These are phyloP conservation scores for Phytophthora ohioensis DNA, from an alignment of 352 stramenopile species.

Conservation along the genomic window DNA sequence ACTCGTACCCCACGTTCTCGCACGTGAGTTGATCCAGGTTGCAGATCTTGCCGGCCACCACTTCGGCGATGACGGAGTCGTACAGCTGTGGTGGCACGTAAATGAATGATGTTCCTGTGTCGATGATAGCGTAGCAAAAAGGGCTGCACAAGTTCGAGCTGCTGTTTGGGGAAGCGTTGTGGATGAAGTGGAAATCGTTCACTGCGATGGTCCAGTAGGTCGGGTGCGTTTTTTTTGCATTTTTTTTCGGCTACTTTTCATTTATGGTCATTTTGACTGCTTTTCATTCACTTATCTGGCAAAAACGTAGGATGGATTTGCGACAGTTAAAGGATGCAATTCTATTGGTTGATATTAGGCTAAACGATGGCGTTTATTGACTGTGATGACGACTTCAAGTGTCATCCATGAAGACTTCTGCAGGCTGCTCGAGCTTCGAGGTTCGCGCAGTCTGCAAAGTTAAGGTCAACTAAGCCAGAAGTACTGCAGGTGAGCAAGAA, in stretches of 20 bases:
- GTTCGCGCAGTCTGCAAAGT: too few species aligned
- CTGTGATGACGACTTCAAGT: too few species aligned
- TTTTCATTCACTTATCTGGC: too few species aligned
- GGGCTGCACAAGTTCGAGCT: conserved; percentile 39
- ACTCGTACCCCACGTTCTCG: conserved; percentile 26
- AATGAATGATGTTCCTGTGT: conserved; percentile 61
- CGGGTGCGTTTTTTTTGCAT: conserved; percentile 33
- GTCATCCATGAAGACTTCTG: too few species aligned
- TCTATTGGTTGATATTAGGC: too few species aligned
- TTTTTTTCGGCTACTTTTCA: not conserved
- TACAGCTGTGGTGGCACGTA: conserved; percentile 55
- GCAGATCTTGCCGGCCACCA: conserved; percentile 47
- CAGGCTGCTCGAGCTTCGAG: too few species aligned
- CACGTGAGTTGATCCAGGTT: conserved; percentile 41
- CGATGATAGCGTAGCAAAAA: conserved; percentile 66
- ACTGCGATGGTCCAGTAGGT: conserved; percentile 69
- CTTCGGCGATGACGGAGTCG: conserved; percentile 42
- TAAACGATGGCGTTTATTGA: too few species aligned
- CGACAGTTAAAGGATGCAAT: too few species aligned
- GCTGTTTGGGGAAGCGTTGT: not conserved
- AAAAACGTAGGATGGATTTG: too few species aligned
- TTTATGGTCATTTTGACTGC: too few species aligned
- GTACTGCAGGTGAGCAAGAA: too few species aligned
- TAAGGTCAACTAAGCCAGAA: too few species aligned
- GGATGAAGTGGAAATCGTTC: conserved; percentile 43